Conservation (phyloP, 441 rosid genomes). For the Eutrema salsugineum region DNA sequence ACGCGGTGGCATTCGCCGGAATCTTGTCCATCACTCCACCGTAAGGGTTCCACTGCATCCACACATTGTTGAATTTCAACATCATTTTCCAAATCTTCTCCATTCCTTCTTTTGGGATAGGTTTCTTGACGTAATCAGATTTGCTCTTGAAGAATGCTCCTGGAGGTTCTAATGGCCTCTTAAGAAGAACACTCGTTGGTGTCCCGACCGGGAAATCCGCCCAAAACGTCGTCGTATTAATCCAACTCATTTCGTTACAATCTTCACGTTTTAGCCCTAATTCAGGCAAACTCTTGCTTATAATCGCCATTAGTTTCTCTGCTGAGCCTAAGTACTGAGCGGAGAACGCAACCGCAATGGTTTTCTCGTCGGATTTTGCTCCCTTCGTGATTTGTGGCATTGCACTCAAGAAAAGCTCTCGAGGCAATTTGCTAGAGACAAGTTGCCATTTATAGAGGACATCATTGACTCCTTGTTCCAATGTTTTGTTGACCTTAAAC, state of each 20-base stretch:
- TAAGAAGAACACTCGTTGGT: constrained; percentile 48
- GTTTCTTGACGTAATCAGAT: constrained; percentile 53
- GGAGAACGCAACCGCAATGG: constrained; percentile 36
- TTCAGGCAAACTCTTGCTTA: constrained; percentile 47
- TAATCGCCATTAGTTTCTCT: constrained; percentile 6
- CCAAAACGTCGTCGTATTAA: constrained; percentile 50
- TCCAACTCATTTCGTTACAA: constrained; percentile 60
- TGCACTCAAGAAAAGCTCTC: constrained; percentile 56
- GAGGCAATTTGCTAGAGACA: constrained; percentile 42
- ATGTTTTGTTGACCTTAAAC: constrained; percentile 43
- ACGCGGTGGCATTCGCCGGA: constrained; percentile 35
- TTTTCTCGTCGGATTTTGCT: constrained; percentile 13
- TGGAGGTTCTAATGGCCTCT: constrained; percentile 42
- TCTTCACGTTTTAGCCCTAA: constrained; percentile 48
- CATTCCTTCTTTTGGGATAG: constrained; percentile 41
- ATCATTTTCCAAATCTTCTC: constrained; percentile 50
- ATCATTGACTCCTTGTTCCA: constrained; percentile 42
- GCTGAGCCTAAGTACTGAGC: constrained; percentile 46
- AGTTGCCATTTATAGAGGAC: constrained; percentile 49
- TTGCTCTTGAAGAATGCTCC: constrained; percentile 55
- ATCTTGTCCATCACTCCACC: constrained; percentile 62
- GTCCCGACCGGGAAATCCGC: constrained; percentile 39
- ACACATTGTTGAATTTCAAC: constrained; percentile 39
- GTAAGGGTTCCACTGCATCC: constrained; percentile 54
- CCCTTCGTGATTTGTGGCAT: constrained; percentile 11